These are phyloP conservation scores for Chrysopogon serrulatus DNA, from an alignment of 176 grass and related monocot genomes.

Conservation along the genomic window DNA sequence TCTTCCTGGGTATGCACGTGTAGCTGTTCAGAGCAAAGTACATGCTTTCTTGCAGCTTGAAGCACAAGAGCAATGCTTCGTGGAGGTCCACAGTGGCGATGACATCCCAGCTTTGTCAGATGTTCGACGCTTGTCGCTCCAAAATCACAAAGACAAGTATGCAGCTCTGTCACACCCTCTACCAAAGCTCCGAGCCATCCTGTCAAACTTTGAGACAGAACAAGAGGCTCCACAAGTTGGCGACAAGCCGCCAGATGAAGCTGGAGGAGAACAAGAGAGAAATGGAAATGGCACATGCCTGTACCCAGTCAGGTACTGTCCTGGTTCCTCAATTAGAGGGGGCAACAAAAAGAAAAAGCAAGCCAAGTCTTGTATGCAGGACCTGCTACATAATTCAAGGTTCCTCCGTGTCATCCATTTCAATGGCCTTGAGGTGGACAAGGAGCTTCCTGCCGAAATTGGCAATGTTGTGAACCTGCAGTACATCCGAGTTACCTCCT, in stretches of 20 bases:
- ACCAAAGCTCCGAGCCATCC: not conserved
- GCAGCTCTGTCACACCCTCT: not conserved
- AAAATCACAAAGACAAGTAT: not conserved
- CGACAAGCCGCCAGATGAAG: not conserved
- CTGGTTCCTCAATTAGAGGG: not conserved
- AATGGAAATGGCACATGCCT: too few relatives aligned
- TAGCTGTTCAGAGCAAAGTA: conserved; percentile 18
- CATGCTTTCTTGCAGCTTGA: not conserved
- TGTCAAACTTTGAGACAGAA: not conserved
- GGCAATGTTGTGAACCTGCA: not conserved
- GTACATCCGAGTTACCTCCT: not conserved
- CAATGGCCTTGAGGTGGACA: not conserved
- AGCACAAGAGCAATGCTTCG: not conserved
- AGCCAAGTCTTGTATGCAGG: not conserved
- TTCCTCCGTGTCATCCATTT: not conserved
- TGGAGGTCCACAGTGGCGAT: not conserved
- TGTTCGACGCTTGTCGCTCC: not conserved
- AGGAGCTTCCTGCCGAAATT: not conserved
- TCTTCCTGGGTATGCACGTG: not conserved
- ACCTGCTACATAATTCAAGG: not conserved
- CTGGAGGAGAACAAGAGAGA: not conserved
- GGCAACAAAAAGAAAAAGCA: not conserved
- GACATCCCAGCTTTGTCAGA: not conserved
- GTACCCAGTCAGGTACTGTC: too few relatives aligned
- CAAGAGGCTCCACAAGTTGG: not conserved